Percentiles rank a stretch among this genome's conserved stretches.
These are phyloP conservation scores for Colletotrichum neosansevieriae DNA, from an alignment of 2,329 filamentous ascomycete species.

Conservation along the genomic window DNA sequence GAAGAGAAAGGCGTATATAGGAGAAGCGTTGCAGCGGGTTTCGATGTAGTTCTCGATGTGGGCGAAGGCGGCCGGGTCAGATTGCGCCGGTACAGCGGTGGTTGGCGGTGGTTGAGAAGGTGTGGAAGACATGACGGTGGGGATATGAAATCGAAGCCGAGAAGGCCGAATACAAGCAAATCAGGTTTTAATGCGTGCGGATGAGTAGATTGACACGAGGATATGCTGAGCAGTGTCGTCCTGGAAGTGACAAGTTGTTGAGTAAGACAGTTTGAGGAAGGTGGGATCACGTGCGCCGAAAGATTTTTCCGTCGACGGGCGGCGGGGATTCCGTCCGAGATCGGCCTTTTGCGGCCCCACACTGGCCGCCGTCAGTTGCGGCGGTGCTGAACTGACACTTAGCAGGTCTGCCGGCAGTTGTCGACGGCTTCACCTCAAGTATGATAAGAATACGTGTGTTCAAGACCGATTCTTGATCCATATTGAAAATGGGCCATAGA, in stretches of 20 bases:
- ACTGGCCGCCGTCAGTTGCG: not conserved
- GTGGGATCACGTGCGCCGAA: constrained; percentile 22
- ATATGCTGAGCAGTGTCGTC: not conserved
- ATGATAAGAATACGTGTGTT: no score
- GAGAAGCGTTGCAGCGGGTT: constrained; percentile 42
- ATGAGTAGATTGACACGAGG: not conserved
- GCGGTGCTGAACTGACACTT: no score
- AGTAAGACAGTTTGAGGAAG: constrained; percentile 20
- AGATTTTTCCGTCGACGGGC: constrained; percentile 29
- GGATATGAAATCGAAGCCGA: not conserved
- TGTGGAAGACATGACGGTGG: constrained; percentile 18
- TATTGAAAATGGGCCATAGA: no score
- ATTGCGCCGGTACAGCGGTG: constrained; percentile 19
- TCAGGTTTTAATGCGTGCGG: not conserved
- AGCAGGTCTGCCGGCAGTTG: no score
- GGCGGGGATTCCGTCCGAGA: constrained; percentile 35
- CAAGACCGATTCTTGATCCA: no score
- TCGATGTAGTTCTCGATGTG: constrained; percentile 43
- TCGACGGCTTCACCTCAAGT: no score
- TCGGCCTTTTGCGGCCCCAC: constrained; percentile 24
- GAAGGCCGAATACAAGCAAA: no score
- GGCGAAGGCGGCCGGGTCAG: constrained; percentile 41
- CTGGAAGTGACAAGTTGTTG: constrained; percentile 7
- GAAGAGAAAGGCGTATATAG: constrained; percentile 44
- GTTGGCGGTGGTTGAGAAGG: constrained; percentile 26